phyloP scores from a whole-genome alignment of 768 basidiomycete species.

The Pholiota conissans region DNA sequence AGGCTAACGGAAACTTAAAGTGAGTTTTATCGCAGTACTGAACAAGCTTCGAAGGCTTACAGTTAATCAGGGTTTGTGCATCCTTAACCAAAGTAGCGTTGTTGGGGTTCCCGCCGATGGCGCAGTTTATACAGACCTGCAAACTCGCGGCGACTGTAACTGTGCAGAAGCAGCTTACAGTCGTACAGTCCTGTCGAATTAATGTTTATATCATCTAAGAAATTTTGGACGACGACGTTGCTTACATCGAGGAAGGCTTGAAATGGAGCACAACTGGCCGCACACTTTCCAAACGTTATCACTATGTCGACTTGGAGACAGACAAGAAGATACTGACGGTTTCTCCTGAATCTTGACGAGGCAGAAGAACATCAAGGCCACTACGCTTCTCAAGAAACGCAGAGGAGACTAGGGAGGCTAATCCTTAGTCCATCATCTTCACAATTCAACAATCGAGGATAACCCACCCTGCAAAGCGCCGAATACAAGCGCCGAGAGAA shows the following conservation, averaged over 20 bases:
- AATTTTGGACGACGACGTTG: background rate
- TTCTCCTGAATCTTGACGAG: constrained; percentile 3
- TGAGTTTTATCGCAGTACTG: background rate
- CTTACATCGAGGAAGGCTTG: background rate
- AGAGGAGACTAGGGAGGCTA: background rate
- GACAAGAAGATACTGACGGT: background rate
- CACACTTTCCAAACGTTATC: background rate
- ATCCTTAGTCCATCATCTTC: background rate
- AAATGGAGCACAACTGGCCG: background rate
- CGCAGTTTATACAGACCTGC: constrained; percentile 32
- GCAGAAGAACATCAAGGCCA: background rate
- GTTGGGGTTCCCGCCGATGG: constrained; percentile 17
- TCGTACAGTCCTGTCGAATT: constrained; percentile 1
- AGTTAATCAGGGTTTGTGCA: constrained; percentile 16
- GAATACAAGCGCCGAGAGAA: background rate
- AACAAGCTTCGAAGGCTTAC: background rate
- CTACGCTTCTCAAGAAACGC: background rate
- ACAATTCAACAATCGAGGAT: too few species aligned
- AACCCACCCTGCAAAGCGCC: background rate
- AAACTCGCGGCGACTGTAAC: constrained; percentile 16
- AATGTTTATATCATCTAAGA: background rate
- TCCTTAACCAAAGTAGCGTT: constrained; percentile 2
- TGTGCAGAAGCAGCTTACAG: constrained; percentile 7
- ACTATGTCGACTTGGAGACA: background rate
- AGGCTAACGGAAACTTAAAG: background rate